Base-by-base conservation (phyloP, 495 filamentous ascomycete species). In the Talaromyces thailandensis region DNA sequence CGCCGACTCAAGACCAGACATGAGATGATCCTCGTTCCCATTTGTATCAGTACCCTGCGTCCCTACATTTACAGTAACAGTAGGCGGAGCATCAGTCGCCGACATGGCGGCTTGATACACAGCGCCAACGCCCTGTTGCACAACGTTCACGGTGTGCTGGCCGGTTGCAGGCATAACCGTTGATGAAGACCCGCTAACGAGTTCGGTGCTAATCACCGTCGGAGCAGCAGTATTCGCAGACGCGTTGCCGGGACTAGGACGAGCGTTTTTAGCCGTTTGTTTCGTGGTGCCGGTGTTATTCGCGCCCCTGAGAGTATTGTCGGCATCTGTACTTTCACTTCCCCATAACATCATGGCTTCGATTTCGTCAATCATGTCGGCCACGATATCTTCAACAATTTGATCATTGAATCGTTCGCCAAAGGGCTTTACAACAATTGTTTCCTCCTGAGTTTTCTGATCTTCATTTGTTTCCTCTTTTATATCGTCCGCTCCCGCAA, bases 351-450 rank as follows among this genome's bases (percentile, higher is more conserved):
- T 69, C 77, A 80, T 80, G 18, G 77, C 77, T 53, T 93, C 90
- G 52, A 93, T 88, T 71, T 97, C 93, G 70, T 98, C 95, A 16
- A 96, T 80, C 37, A 98, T 81, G 72, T 97, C 93, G 67, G 91
- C 96, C 40, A 93, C 78, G 7, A 97, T 82, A 69, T 98, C 95
- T 74, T 99, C 95, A 3, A 88, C 93, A 64, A 98, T 93, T 76
- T 97, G 93, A 71, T 98, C 94, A 67, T 90, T 83, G 73, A 91
- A 98, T 11, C 94, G 82, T 62, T 96, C 92, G 6, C 84, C 80
- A 24, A 96, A 79, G 1, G 89, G 76, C 32, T 80, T 77, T 2
- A 90, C 65, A 56, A 37, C 56, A 35, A 29, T n/a, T 7, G 55
- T 11, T 32, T 16, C 16, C 21, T 61, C 64, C 37, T 18, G 70